A percentile compares a stretch with the other conserved stretches of the same genome.
Conservation (phyloP, 257 asterid species). For the Phtheirospermum japonicum region DNA sequence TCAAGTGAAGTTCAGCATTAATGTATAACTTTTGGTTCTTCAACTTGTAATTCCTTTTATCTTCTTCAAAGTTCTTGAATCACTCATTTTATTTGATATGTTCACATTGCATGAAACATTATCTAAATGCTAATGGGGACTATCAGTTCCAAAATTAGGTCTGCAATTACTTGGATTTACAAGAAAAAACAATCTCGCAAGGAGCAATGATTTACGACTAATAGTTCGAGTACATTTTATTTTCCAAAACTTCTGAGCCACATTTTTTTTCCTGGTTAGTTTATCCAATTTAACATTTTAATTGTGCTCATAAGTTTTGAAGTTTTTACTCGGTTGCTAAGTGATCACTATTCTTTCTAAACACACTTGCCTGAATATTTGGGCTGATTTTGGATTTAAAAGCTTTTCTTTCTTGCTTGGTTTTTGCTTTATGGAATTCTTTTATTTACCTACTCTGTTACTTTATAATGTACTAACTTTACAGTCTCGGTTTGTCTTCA, state of each 20-base stretch:
- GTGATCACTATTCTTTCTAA: slow-evolving; percentile 1
- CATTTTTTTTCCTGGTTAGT: background rate
- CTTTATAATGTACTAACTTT: slow-evolving; percentile 10
- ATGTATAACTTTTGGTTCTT: slow-evolving; percentile 16
- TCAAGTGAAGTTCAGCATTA: slow-evolving; percentile 9
- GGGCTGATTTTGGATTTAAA: background rate
- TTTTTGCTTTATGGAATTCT: slow-evolving; percentile 12
- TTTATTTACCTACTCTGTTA: background rate
- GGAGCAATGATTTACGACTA: background rate
- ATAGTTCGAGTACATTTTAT: background rate
- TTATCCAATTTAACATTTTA: background rate
- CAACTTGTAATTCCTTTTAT: background rate
- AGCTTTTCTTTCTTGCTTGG: slow-evolving; percentile 10
- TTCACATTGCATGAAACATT: background rate
- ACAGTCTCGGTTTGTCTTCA: slow-evolving; percentile 35
- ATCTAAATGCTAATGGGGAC: too few species aligned
- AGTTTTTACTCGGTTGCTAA: background rate
- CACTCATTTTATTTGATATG: slow-evolving; percentile 11
- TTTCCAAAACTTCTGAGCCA: background rate
- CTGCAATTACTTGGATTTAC: background rate
- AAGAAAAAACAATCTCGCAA: background rate
- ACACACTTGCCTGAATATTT: background rate
- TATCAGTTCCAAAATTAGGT: background rate
- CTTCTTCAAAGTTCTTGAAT: slow-evolving; percentile 11
- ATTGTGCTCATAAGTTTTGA: too few species aligned